These are phyloP conservation scores for Paracoccidioides brasiliensis DNA, from an alignment of 2,329 filamentous ascomycete genomes.

Conservation along the genomic window DNA sequence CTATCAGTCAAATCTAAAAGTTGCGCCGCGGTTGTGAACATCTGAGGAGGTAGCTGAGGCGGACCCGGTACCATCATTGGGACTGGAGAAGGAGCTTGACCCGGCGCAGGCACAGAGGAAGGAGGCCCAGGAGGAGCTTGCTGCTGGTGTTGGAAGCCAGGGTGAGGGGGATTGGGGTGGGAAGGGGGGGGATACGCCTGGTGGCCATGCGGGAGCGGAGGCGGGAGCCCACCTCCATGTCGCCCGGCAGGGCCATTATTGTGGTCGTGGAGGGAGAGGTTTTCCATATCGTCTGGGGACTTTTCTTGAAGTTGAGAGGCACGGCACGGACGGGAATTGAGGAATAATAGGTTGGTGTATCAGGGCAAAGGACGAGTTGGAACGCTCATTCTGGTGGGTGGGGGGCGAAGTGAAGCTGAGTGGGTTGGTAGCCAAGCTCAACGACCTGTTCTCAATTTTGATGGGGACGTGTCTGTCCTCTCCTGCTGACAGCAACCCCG, in stretches of 20 bases:
- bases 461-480: not conserved
- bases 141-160: conserved; percentile 2
- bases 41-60: conserved; percentile 56
- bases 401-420: not conserved
- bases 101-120: conserved; percentile 14
- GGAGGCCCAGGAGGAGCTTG: not conserved
- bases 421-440: not conserved
- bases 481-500: not conserved
- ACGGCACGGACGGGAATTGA: conserved; percentile 6
- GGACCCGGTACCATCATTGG: conserved; percentile 22
- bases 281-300: conserved; percentile 20
- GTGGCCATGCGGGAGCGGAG: not conserved
- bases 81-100: conserved; percentile 14
- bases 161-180: not conserved
- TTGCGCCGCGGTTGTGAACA: conserved; percentile 97
- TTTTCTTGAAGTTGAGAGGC: conserved; percentile 5
- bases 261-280: conserved; percentile 24
- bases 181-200: not conserved
- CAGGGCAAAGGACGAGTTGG: not conserved
- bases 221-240: not conserved
- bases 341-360: not conserved
- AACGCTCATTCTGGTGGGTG: conserved; percentile 1
- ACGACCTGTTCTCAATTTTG: not conserved
- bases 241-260: conserved; percentile 7
- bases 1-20: conserved; percentile 93